Evolutionary conservation across 176 grass and related monocot genomes (phyloP).

Genomic region (Eleusine coracana): DNA sequence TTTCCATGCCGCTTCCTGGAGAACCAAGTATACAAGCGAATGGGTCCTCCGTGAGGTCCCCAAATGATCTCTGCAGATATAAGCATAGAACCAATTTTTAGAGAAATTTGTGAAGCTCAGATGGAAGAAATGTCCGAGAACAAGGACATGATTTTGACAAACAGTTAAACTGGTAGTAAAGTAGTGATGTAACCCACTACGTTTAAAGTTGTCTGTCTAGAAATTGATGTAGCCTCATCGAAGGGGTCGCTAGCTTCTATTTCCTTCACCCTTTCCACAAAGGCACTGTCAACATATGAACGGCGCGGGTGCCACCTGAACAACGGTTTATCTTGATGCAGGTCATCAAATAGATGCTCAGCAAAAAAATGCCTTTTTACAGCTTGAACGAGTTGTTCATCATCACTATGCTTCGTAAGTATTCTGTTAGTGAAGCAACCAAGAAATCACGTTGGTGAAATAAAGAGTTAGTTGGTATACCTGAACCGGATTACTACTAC

Average conservation of each 20-base stretch:
- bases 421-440: conserved; percentile 45
- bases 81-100: not conserved
- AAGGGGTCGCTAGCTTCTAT: conserved; percentile 29
- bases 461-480: conserved; percentile 28
- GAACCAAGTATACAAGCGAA: conserved; percentile 68
- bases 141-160: conserved; percentile 3
- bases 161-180: conserved; percentile 21
- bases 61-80: conserved; percentile 44
- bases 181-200: conserved; percentile 31
- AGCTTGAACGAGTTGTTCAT: conserved; percentile 40
- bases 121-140: not conserved
- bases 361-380: conserved; percentile 67
- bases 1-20: conserved; percentile 42
- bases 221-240: conserved; percentile 25
- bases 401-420: conserved; percentile 67
- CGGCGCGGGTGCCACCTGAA: conserved; percentile 66
- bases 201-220: conserved; percentile 36
- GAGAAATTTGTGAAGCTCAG: not conserved
- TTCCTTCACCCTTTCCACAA: conserved; percentile 45
- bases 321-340: conserved; percentile 62
- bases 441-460: conserved; percentile 28
- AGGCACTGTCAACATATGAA: conserved; percentile 46
- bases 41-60: conserved; percentile 63
- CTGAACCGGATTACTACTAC: not conserved
- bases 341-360: conserved; percentile 75